Evolutionary conservation across 2,329 filamentous ascomycete species (phyloP).

Genomic region (Aphanocladium album): DNA sequence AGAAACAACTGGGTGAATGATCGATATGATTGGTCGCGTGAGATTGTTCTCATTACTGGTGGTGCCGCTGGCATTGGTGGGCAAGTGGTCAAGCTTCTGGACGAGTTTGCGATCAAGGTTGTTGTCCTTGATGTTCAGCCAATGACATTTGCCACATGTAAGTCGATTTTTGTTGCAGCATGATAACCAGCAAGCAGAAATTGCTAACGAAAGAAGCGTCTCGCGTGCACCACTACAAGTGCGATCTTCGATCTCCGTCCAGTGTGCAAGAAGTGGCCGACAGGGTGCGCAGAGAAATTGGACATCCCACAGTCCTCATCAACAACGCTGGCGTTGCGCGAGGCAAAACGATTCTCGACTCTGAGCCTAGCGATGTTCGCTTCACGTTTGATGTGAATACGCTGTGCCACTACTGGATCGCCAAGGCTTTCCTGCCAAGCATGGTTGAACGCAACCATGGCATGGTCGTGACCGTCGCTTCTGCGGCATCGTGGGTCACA

Average conservation of each 20-base stretch:
- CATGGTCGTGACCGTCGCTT: slow-evolving; percentile 67
- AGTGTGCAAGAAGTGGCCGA: slow-evolving; percentile 48
- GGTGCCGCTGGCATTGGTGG: slow-evolving; percentile 70
- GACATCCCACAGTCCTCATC: slow-evolving; percentile 64
- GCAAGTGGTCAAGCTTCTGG: slow-evolving; percentile 59
- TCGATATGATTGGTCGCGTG: slow-evolving; percentile 59
- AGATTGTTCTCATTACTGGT: slow-evolving; percentile 70
- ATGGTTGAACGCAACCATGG: slow-evolving; percentile 64
- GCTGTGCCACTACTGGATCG: slow-evolving; percentile 61
- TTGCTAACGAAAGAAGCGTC: slow-evolving; percentile 25
- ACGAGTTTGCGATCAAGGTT: slow-evolving; percentile 59
- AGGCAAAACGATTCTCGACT: slow-evolving; percentile 56
- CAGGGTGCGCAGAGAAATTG: slow-evolving; percentile 50
- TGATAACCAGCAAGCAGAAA: background rate
- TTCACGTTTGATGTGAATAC: slow-evolving; percentile 69
- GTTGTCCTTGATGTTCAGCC: slow-evolving; percentile 67
- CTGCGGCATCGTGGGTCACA: slow-evolving; percentile 55
- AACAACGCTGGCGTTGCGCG: slow-evolving; percentile 65
- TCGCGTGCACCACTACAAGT: slow-evolving; percentile 63
- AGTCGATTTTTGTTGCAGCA: slow-evolving; percentile 17
- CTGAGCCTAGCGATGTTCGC: slow-evolving; percentile 52
- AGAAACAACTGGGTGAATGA: slow-evolving; percentile 33
- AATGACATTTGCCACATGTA: slow-evolving; percentile 48
- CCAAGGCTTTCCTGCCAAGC: slow-evolving; percentile 60
- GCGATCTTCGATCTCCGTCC: slow-evolving; percentile 59